Base-by-base conservation (phyloP, 2,329 filamentous ascomycete species). In the Coniosporium tulheliwenetii region DNA sequence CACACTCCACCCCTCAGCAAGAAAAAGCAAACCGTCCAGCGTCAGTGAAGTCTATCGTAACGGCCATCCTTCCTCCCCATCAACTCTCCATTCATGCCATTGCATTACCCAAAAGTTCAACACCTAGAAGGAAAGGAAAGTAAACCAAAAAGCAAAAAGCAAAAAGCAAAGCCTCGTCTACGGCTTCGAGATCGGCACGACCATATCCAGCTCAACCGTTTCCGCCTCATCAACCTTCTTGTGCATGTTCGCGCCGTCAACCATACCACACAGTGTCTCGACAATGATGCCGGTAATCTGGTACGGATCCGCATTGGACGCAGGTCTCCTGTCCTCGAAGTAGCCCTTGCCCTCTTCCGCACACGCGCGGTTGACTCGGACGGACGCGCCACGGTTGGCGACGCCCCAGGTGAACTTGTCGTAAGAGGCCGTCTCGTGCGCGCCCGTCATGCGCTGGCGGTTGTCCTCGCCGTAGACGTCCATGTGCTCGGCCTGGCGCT, bases 391-490 rank as follows among this genome's bases (percentile, higher is more conserved):
- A 66, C 91, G 86, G 79, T 96, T 89, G 63, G 91, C 91, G 46
- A 96, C 80, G 59, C 91, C 89, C 65, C 80, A 96, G 52, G 77
- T 79, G 76, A 98, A 98, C 62, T 81, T 75, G 59, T 98, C 89
- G 57, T 94, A 95, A 53, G 73, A 77, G 37, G 87, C 87, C 9
- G 91, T 98, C 78, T 98, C 91, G 67, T 95, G 85, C 50, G 75
- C 74, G 53, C 91, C 91, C 40, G 89, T 96, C 54, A 96, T 81
- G 59, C 91, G 87, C 53, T 81, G 75, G 53, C 91, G 85, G 71
- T 98, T 98, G 63, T 87, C 89, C 71, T 93, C 85, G 57, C 91
- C 86, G 61, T 94, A 94, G 51, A 93, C 86, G 51, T 81, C 79
- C 65, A 93, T 93, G 63, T 71, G 67, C 55, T 70, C 67, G 44